These are phyloP conservation scores for Citrullus colocynthis DNA, from an alignment of 306 rosid genomes.

Conservation along the genomic window DNA sequence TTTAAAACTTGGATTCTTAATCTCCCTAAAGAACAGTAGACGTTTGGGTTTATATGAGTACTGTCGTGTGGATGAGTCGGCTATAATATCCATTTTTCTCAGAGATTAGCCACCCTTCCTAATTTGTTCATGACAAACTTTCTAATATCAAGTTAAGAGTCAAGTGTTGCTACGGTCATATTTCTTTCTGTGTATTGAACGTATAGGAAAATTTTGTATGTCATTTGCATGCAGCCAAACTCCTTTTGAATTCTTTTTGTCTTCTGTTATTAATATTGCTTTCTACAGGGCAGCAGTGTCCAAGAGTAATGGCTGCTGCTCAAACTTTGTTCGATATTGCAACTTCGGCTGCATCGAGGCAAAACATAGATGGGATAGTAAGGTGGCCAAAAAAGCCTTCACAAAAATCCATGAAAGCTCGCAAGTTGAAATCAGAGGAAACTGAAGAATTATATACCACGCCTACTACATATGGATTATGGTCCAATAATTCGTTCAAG, in stretches of 20 bases:
- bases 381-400: constrained; percentile 76
- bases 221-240: background rate
- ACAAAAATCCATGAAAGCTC: constrained; percentile 58
- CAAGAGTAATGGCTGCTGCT: constrained; percentile 58
- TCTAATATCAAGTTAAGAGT: background rate
- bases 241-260: background rate
- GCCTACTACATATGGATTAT: constrained; percentile 17
- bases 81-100: background rate
- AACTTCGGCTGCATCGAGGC: constrained; percentile 24
- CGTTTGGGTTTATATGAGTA: background rate
- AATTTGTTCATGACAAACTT: background rate
- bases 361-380: constrained; percentile 36
- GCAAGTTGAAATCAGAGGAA: constrained; percentile 54
- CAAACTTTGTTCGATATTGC: constrained; percentile 59
- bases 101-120: background rate
- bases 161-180: background rate
- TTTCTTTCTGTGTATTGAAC: background rate
- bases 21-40: background rate
- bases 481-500: constrained; percentile 30
- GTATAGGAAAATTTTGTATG: background rate
- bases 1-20: background rate
- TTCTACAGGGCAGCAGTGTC: constrained; percentile 49
- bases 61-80: background rate
- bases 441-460: constrained; percentile 30
- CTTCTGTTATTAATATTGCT: constrained; percentile 14